Base-by-base conservation (phyloP, 768 basidiomycete species). In the Kwoniella europaea region DNA sequence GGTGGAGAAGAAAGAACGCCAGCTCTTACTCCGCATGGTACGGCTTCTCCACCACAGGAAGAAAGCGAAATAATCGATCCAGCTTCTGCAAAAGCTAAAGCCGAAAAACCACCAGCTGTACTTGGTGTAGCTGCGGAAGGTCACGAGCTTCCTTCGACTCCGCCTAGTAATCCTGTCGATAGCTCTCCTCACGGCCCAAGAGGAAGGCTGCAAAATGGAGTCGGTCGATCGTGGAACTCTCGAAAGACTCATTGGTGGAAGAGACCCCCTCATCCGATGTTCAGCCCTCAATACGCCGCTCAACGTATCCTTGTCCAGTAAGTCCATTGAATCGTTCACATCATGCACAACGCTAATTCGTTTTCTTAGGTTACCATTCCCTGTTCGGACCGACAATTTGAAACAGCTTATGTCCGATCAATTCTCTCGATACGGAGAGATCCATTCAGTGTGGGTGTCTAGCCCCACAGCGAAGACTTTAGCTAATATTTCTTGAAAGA, bases 241-340 rank as follows among this genome's bases (percentile, higher is more conserved):
- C 24, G 18, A n/a, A 60, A 52, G 5, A 16, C 58, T 16, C 15
- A 70, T 29, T 65, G 63, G 71, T 72, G 71, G 70, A 65, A 62
- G 41, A 20, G 63, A 22, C 10, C 55, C 2, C 77, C 77, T 18
- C 72, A 74, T 59, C 73, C 74, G 13, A 74, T 71, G 62, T 78
- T 71, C 54, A 72, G 71, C 20, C 65, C 68, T 12, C 56, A 18
- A 35, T 78, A 60, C 41, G 75, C 69, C 9, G 16, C 43, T 12
- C 71, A 64, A 63, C 57, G 77, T 35, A n/a, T 78, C 1, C 22
- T 75, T 0, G 67, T 78, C 15, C n/a, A 58, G 72, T 74, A 46
- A 67, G 76, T 69, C 52, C 35, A 22, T 10, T 7, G 43, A 2
- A 5, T 53, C 10, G 5, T 29, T 5, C 15, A 18, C 20, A 18